These are phyloP conservation scores for Dianthus caryophyllus DNA, from an alignment of 148 eudicot genomes.

Conservation along the genomic window DNA sequence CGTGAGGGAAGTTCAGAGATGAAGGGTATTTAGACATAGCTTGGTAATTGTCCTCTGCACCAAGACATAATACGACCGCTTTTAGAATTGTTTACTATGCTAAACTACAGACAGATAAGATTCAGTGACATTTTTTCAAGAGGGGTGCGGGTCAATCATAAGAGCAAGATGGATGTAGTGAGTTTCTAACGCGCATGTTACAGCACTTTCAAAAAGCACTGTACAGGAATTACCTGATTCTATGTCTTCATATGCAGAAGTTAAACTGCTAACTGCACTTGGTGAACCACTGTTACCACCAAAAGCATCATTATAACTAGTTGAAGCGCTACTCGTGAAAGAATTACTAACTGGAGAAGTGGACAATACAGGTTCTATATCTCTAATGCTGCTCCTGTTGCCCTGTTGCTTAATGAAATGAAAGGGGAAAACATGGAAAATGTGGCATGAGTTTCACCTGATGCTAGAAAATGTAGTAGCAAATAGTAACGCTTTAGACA, in stretches of 20 bases:
- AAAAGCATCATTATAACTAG: constrained; percentile 30
- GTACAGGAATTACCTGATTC: constrained; percentile 32
- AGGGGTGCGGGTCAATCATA: not conserved
- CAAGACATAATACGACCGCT: constrained; percentile 11
- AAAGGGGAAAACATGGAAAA: constrained; percentile 4
- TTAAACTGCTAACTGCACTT: constrained; percentile 13
- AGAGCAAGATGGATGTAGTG: not conserved
- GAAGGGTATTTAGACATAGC: constrained; percentile 38
- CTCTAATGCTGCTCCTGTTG: constrained; percentile 34
- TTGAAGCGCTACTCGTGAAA: constrained; percentile 35
- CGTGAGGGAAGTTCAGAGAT: constrained; percentile 21
- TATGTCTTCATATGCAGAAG: constrained; percentile 25
- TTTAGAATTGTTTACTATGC: not conserved
- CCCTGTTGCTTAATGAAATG: constrained; percentile 30
- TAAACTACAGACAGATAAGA: too few species aligned
- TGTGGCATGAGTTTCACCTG: not conserved
- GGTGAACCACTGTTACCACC: constrained; percentile 12
- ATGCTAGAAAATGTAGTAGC: constrained; percentile 1
- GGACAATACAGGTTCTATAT: constrained; percentile 26
- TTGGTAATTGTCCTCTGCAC: constrained; percentile 39
- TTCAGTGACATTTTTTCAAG: not conserved
- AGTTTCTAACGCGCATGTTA: not conserved
- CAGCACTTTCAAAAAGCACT: not conserved
- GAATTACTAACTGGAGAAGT: constrained; percentile 36
- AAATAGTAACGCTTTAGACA: not conserved